A percentile compares a stretch with the other conserved stretches of the same genome.
These are phyloP conservation scores for Massariosphaeria phaeospora DNA, from an alignment of 495 filamentous ascomycete genomes.

Conservation along the genomic window DNA sequence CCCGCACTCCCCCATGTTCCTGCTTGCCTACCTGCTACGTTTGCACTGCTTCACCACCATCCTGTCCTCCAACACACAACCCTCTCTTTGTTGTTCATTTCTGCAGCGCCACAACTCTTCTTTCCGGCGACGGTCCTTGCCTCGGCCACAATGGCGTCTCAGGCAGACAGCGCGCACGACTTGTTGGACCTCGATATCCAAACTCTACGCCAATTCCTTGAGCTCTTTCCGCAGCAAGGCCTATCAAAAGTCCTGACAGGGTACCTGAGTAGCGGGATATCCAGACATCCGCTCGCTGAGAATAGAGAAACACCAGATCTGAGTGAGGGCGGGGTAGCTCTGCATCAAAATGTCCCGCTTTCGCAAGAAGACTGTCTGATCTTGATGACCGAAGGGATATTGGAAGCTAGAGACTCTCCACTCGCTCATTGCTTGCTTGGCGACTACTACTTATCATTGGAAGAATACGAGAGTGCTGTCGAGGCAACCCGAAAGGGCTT, in stretches of 20 bases:
- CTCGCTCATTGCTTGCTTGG: slow-evolving; percentile 80
- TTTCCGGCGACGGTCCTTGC: not conserved
- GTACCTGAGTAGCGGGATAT: slow-evolving; percentile 76
- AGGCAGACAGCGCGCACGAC: slow-evolving; percentile 30
- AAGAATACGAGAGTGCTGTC: slow-evolving; percentile 82
- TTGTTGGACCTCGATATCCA: slow-evolving; percentile 53
- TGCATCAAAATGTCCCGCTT: slow-evolving; percentile 41
- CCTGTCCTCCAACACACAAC: too few relatives aligned
- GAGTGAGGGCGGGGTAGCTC: slow-evolving; percentile 39
- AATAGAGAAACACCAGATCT: slow-evolving; percentile 37
- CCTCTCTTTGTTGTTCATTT: too few relatives aligned
- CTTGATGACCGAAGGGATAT: slow-evolving; percentile 78
- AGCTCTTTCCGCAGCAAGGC: slow-evolving; percentile 78
- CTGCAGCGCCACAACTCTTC: not conserved
- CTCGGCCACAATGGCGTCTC: slow-evolving; percentile 8
- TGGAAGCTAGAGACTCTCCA: slow-evolving; percentile 62
- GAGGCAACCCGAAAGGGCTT: slow-evolving; percentile 70
- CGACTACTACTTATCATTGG: slow-evolving; percentile 77
- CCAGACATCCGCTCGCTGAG: slow-evolving; percentile 57
- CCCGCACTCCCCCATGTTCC: not conserved
- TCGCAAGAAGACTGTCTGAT: slow-evolving; percentile 68
- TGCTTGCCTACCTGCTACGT: too few relatives aligned
- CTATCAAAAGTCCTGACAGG: slow-evolving; percentile 73
- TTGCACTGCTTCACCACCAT: too few relatives aligned
- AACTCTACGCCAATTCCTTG: slow-evolving; percentile 70